These are phyloP conservation scores for Spirogloea muscicola DNA, from an alignment of 139 green algal genomes.

Conservation along the genomic window DNA sequence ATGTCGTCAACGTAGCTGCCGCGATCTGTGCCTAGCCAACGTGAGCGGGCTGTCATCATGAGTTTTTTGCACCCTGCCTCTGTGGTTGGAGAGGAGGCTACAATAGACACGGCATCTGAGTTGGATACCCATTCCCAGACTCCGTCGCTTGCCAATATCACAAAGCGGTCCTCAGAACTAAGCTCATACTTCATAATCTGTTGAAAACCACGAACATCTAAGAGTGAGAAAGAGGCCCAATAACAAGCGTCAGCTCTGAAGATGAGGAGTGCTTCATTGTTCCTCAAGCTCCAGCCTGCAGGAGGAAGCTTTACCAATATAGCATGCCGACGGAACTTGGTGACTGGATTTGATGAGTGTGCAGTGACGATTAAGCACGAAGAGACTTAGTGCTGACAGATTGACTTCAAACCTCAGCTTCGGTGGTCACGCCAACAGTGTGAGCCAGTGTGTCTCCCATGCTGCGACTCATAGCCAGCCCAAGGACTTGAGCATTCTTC, in stretches of 20 bases:
- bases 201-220: neutral
- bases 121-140: slow-evolving; percentile 80
- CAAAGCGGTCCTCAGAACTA: slow-evolving; percentile 63
- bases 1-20: slow-evolving; percentile 45
- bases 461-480: slow-evolving; percentile 56
- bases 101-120: slow-evolving; percentile 60
- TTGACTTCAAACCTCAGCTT: slow-evolving; percentile 46
- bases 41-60: slow-evolving; percentile 1
- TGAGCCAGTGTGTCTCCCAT: slow-evolving; percentile 60
- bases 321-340: neutral
- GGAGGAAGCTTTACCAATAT: neutral
- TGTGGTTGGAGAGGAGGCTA: neutral
- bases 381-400: neutral
- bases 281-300: neutral
- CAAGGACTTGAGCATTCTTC: slow-evolving; percentile 48
- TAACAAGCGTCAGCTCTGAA: neutral
- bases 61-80: slow-evolving; percentile 26
- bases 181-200: slow-evolving; percentile 22
- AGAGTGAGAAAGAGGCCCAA: neutral
- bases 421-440: slow-evolving; percentile 52
- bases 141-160: slow-evolving; percentile 81
- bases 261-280: neutral
- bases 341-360: neutral
- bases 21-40: slow-evolving; percentile 20
- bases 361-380: neutral